These are phyloP conservation scores for Gossypium anomalum DNA, from an alignment of 345 rosid species.

Conservation along the genomic window DNA sequence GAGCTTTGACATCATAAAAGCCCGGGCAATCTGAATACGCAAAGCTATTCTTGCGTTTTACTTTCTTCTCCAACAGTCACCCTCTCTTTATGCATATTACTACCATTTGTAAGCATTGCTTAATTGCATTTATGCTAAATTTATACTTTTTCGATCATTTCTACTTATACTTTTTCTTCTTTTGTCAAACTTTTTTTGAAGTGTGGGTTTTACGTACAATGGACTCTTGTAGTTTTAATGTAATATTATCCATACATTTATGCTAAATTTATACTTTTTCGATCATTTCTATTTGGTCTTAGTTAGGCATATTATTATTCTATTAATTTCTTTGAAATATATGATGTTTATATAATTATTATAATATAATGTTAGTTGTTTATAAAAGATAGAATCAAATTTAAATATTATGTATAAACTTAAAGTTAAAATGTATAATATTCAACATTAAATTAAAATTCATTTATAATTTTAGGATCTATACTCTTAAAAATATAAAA, in stretches of 20 bases:
- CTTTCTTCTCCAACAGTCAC: not conserved
- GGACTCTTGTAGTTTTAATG: slow-evolving; percentile 5
- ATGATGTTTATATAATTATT: too few species aligned
- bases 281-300: not conserved
- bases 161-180: not conserved
- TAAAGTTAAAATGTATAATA: too few species aligned
- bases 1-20: slow-evolving; percentile 83
- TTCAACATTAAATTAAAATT: too few species aligned
- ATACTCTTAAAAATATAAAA: too few species aligned
- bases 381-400: too few species aligned
- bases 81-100: not conserved
- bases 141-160: not conserved
- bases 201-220: slow-evolving; percentile 11
- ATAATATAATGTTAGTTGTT: too few species aligned
- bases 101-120: slow-evolving; percentile 1
- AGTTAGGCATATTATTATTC: too few species aligned
- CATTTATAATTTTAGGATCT: too few species aligned
- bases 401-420: too few species aligned
- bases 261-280: not conserved
- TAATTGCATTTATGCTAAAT: slow-evolving; percentile 2
- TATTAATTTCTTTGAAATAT: too few species aligned
- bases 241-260: slow-evolving; percentile 8
- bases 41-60: not conserved
- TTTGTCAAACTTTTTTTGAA: not conserved
- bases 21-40: slow-evolving; percentile 56